A percentile compares a stretch with the other conserved stretches of the same genome.
These are phyloP conservation scores for Forsythia suspensa DNA, from an alignment of 257 asterid species.

Conservation along the genomic window DNA sequence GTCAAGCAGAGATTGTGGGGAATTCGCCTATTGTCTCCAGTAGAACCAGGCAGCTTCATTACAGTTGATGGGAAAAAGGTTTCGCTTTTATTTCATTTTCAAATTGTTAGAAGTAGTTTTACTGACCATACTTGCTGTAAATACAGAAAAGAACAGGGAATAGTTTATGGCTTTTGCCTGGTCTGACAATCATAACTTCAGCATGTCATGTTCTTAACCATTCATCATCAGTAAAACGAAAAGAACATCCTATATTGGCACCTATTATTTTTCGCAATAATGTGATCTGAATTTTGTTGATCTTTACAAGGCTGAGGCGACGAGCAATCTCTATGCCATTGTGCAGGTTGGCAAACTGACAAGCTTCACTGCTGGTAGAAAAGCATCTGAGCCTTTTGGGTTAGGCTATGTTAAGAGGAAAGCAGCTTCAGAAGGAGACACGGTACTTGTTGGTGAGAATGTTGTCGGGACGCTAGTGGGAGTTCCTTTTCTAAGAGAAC, in stretches of 20 bases:
- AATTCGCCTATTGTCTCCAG: constrained; percentile 64
- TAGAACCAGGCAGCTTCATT: constrained; percentile 72
- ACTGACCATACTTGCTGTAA: constrained; percentile 3
- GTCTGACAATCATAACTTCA: not conserved
- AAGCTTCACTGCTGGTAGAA: constrained; percentile 64
- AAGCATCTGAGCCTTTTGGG: constrained; percentile 65
- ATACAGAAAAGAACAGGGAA: not conserved
- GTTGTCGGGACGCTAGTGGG: constrained; percentile 73
- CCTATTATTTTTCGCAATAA: not conserved
- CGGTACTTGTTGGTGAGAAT: constrained; percentile 61
- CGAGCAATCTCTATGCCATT: not conserved
- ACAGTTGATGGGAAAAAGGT: constrained; percentile 85
- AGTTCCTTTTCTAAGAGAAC: constrained; percentile 78
- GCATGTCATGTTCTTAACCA: not conserved
- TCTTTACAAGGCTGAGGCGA: constrained; percentile 20
- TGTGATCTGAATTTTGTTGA: constrained; percentile 13
- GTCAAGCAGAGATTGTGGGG: constrained; percentile 94
- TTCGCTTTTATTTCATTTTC: constrained; percentile 13
- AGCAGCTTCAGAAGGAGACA: constrained; percentile 70
- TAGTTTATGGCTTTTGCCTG: not conserved
- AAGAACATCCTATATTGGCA: not conserved
- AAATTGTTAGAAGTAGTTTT: not conserved
- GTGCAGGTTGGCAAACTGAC: constrained; percentile 91
- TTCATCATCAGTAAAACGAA: not conserved
- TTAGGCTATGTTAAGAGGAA: constrained; percentile 84